These are phyloP conservation scores for Pistacia integerrima DNA, from an alignment of 345 rosid genomes.

Conservation along the genomic window DNA sequence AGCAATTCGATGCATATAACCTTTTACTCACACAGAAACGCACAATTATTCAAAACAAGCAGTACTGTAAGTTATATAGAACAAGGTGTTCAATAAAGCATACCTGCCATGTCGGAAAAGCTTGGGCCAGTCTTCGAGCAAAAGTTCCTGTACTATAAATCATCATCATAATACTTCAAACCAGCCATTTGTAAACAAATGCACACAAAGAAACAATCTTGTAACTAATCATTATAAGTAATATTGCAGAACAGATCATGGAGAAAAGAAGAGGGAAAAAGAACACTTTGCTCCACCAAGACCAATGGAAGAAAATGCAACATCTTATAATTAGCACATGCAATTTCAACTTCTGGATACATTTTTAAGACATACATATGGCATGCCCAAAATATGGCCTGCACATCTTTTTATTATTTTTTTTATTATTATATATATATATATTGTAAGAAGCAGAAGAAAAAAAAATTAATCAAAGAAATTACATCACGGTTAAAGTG, in stretches of 20 bases:
- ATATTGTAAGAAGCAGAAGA: too few relatives aligned
- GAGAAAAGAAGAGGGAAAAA: neutral
- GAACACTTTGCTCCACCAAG: neutral
- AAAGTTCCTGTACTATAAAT: constrained; percentile 61
- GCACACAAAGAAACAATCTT: neutral
- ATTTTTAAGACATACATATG: neutral
- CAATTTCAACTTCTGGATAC: neutral
- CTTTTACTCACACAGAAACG: neutral
- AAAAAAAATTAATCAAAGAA: too few relatives aligned
- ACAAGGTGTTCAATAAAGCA: constrained; percentile 10
- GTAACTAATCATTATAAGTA: neutral
- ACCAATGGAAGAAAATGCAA: neutral
- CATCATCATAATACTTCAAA: neutral
- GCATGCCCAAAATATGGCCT: neutral
- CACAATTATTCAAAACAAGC: neutral
- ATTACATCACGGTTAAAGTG: too few relatives aligned
- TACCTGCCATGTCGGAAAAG: constrained; percentile 97
- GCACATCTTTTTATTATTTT: neutral
- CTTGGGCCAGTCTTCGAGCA: constrained; percentile 79
- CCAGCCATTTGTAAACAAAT: neutral
- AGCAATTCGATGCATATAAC: neutral
- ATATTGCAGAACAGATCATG: neutral
- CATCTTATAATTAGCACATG: neutral
- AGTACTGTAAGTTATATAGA: neutral
- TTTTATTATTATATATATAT: too few relatives aligned